Base-by-base conservation (phyloP, 2,329 filamentous ascomycete species). In the Stylonectria norvegica region DNA sequence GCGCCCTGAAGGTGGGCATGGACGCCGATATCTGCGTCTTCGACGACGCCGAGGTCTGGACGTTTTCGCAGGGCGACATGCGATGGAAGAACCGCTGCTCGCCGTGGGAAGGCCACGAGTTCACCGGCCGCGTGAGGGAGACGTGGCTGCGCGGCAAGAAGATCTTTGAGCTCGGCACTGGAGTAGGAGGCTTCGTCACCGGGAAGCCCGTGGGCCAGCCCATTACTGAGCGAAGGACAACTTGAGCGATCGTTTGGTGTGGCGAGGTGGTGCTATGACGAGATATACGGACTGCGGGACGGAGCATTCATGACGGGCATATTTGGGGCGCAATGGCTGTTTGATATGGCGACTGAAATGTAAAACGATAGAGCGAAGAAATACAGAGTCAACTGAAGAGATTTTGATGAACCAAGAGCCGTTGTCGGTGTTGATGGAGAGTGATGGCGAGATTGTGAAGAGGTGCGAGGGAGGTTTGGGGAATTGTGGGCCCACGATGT, bases 21-120 rank as follows among this genome's bases (percentile, higher is more conserved):
- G 91, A 97, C 64, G 91, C 85, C 1, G 91, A 97, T 60, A 76
- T 97, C 30, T 93, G 88, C 54, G 83, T 97, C 12, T 96, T 97
- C 61, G 91, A 97, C 60, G 89, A 95, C 48, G 68, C 75, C n/a
- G 81, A 80, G 16, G 76, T 78, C 52, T 98, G 91, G 76, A 76
- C 81, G 17, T 82, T 95, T 37, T 69, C 78, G 42, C 73, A 77
- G 14, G 81, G 78, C 46, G 88, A 89, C 35, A 95, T 98, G 89
- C 77, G 93, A 52, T 98, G 95, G 78, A 83, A 89, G 65, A 95
- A 96, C 66, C 88, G 89, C 59, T 90, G 89, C 71, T 89, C 84
- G 41, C 89, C 90, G 0, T 96, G 94, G 74, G 85, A 95, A 62
- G 87, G 87, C 15, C 85, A 84, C 64, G 75, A 71, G 20, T 83